Evolutionary conservation across 345 rosid species (phyloP), one percentile per base, ranked within the genome.

Genomic region (Brassica incana): DNA sequence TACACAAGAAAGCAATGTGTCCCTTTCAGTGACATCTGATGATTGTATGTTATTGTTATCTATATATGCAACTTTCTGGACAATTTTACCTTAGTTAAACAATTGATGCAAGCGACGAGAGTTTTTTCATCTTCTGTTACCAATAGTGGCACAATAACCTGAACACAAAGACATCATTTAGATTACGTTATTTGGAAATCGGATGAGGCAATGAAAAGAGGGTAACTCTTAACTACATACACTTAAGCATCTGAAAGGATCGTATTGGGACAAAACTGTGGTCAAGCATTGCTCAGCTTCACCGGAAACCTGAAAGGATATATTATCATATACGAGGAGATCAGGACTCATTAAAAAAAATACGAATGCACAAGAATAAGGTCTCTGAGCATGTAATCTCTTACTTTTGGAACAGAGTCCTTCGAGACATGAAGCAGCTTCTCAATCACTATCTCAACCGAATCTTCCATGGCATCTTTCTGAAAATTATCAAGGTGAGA

Each of bases 211-310:
- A 74, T 77, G 69, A 73, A 73, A 33, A 65, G 40, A 66, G 10
- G 67, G 58, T 23, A 32, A 61, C 72, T 30, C 59, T 50, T 67
- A 65, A 45, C 60, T 63, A 80, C 88, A 23, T 88, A 95, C 99
- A 83, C 97, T 95, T 80, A 95, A 88, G 87, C 97, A 90, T 91
- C 99, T 90, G 88, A 91, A 91, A 70, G 97, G 97, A 74, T 95
- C 99, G 83, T 89, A 93, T 58, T 90, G 91, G 36, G 93, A 87
- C 85, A 95, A 80, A 67, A 92, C 85, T 2, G 86, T 70, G 50
- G 88, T 91, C 86, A 95, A 86, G 85, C 97, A 91, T 83, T 86
- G 90, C 84, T 95, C 99, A 76, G 95, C 95, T 85, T 93, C 95
- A 82, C 72, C 87, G 65, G 97, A 88, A 72, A 93, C 91, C 99